Evolutionary conservation across 2,329 filamentous ascomycete genomes (phyloP).

Genomic region (Verticillium isaacii): DNA sequence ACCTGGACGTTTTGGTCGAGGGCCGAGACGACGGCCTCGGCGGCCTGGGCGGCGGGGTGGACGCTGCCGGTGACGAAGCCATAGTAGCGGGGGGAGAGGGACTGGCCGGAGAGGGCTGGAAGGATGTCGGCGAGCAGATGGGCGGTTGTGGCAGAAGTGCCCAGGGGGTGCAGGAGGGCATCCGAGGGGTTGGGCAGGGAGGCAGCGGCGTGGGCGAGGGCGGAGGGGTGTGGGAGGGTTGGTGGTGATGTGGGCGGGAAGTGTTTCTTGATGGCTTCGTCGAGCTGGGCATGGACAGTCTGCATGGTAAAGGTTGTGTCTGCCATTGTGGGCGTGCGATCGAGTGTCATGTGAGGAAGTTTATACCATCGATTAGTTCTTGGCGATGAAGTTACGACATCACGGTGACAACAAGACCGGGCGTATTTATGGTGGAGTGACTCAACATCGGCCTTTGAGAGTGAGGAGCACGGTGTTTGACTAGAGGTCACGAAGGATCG

Average conservation of each 20-base stretch:
- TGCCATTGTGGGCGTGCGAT: background rate
- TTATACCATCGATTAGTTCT: background rate
- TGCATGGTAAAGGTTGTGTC: background rate
- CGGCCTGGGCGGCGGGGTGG: conserved; percentile 73
- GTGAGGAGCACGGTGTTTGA: background rate
- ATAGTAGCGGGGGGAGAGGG: conserved; percentile 67
- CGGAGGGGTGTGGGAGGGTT: conserved; percentile 31
- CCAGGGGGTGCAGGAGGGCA: conserved; percentile 25
- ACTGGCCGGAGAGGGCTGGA: conserved; percentile 61
- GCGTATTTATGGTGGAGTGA: background rate
- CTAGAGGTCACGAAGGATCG: background rate
- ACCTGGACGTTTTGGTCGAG: conserved; percentile 83
- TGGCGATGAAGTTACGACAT: background rate
- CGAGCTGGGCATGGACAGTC: conserved; percentile 7
- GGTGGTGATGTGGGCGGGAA: conserved; percentile 15
- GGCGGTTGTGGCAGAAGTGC: conserved; percentile 25
- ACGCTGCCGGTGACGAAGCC: conserved; percentile 84
- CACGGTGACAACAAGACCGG: background rate
- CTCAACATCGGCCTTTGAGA: background rate
- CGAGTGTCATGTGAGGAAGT: background rate
- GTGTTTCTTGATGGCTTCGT: conserved; percentile 3
- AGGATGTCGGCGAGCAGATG: conserved; percentile 44
- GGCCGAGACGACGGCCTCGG: conserved; percentile 77
- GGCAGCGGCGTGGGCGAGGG: conserved; percentile 30
- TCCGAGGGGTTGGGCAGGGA: conserved; percentile 29